A percentile compares a stretch with the other conserved stretches of the same genome.
These are phyloP conservation scores for Amylostereum areolatum DNA, from an alignment of 1,284 basidiomycete genomes.

Conservation along the genomic window DNA sequence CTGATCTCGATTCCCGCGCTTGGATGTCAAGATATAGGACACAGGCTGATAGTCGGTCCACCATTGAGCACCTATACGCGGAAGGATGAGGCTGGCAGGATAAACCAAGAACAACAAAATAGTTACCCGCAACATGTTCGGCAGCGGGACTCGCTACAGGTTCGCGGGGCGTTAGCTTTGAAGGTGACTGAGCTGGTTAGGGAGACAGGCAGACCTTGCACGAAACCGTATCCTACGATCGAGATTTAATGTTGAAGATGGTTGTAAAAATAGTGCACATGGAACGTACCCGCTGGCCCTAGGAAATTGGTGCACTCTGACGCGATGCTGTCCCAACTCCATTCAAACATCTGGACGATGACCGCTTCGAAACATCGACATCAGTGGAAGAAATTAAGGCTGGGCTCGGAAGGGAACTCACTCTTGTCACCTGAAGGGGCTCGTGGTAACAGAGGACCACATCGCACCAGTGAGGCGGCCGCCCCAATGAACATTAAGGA, in stretches of 20 bases:
- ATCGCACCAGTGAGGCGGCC: too few species aligned
- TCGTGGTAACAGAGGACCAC: background rate
- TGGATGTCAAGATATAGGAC: conserved; percentile 54
- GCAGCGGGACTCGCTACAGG: too few species aligned
- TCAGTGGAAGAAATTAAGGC: background rate
- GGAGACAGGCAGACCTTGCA: too few species aligned
- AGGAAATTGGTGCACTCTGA: background rate
- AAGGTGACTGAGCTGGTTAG: too few species aligned
- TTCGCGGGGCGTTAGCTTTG: too few species aligned
- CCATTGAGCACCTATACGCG: conserved; percentile 41
- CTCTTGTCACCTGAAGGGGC: background rate
- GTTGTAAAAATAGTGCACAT: too few species aligned
- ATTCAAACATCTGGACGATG: background rate
- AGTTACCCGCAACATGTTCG: too few species aligned
- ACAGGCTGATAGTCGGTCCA: conserved; percentile 70
- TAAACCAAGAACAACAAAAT: too few species aligned
- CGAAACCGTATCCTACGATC: too few species aligned
- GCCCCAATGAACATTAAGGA: too few species aligned
- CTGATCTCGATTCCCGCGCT: conserved; percentile 48
- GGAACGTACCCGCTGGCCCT: background rate
- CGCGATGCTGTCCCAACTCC: background rate
- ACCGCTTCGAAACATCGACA: background rate
- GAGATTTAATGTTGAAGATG: too few species aligned
- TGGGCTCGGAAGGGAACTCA: background rate
- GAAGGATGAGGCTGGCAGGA: too few species aligned